phyloP scores from a whole-genome alignment of 2,329 filamentous ascomycete genomes.

The Fusarium equiseti region DNA sequence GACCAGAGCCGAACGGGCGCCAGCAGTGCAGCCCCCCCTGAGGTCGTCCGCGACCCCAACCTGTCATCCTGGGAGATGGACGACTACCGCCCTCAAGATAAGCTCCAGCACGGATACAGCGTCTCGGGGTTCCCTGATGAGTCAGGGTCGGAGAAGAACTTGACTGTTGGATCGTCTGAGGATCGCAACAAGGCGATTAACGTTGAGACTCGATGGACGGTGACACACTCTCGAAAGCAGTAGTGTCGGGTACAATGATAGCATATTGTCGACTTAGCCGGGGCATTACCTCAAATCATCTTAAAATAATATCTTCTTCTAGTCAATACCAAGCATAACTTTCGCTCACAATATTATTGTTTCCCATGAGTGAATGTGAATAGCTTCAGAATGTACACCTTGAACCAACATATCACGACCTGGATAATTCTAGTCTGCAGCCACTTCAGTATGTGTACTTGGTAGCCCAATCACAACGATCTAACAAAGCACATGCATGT shows the following conservation, averaged over 20 bases:
- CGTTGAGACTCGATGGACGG: slow-evolving; percentile 43
- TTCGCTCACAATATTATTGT: not conserved
- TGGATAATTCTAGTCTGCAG: not conserved
- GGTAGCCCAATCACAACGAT: not conserved
- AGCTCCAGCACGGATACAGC: slow-evolving; percentile 24
- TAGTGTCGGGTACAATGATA: not conserved
- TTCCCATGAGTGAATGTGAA: too few species aligned
- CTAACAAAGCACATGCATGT: not conserved
- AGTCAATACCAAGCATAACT: slow-evolving; percentile 1
- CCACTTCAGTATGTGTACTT: not conserved
- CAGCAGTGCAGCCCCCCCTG: slow-evolving; percentile 20
- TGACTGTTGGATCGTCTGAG: slow-evolving; percentile 33
- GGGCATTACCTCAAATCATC: not conserved
- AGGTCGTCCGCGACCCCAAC: slow-evolving; percentile 15
- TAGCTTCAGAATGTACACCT: rapidly evolving
- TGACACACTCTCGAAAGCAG: slow-evolving; percentile 32
- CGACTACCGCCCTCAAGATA: slow-evolving; percentile 31
- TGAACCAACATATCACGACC: not conserved
- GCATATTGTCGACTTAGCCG: slow-evolving; percentile 6
- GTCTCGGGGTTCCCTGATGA: slow-evolving; percentile 35
- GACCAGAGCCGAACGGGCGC: slow-evolving; percentile 37
- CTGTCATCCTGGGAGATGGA: slow-evolving; percentile 45
- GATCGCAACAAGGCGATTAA: slow-evolving; percentile 32
- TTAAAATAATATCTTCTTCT: slow-evolving; percentile 6
- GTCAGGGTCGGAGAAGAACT: slow-evolving; percentile 44